phyloP scores from a whole-genome alignment of 2,329 filamentous ascomycete genomes.

The Xylaria sp. region DNA sequence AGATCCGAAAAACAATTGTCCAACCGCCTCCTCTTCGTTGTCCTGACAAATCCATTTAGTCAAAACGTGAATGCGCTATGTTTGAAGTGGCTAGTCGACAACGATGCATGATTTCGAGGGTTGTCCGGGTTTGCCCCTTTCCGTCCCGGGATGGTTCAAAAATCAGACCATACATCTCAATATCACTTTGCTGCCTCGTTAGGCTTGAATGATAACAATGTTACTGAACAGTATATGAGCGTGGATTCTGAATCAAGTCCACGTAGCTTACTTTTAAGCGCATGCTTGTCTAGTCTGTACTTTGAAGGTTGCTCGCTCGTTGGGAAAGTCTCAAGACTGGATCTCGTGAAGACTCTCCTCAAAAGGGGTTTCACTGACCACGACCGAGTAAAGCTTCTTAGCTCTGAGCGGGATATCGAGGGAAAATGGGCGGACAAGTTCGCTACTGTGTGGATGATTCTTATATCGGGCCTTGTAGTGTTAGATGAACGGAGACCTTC shows the following conservation, averaged over 20 bases:
- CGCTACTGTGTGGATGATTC: background rate
- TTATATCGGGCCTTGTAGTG: background rate
- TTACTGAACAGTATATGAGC: background rate
- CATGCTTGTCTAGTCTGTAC: background rate
- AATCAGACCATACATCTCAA: background rate
- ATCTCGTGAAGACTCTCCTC: background rate
- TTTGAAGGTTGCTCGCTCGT: background rate
- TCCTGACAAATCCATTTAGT: background rate
- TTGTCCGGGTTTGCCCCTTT: background rate
- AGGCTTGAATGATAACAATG: background rate
- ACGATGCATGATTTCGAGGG: background rate
- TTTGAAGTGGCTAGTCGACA: background rate
- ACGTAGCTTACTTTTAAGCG: background rate
- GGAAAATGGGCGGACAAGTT: background rate
- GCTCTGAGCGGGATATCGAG: background rate
- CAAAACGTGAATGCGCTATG: background rate
- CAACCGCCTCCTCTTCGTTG: background rate
- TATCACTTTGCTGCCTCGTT: background rate
- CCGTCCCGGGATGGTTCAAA: background rate
- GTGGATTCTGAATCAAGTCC: background rate
- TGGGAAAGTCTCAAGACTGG: background rate
- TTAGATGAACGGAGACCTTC: background rate
- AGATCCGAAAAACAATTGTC: background rate
- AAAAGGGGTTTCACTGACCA: background rate
- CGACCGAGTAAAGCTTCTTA: background rate